Conservation (phyloP, 164 flowering plant genomes). For the Sextonia rubra region DNA sequence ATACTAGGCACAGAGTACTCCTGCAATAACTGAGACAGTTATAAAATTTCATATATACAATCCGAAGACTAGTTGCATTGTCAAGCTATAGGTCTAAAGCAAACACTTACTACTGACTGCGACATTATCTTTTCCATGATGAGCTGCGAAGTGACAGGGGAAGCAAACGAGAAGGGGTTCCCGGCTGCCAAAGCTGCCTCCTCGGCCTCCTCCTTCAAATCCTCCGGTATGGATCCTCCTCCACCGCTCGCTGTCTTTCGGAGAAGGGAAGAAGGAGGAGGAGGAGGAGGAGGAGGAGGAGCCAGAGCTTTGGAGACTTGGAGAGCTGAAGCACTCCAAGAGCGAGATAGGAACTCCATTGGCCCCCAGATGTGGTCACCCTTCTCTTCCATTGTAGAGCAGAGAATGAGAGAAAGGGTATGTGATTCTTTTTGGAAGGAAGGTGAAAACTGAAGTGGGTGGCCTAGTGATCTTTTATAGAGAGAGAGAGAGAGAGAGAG, state of each 20-base stretch:
- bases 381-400: conserved; percentile 13
- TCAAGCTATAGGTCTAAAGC: too few relatives aligned
- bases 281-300: conserved; percentile 18
- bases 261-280: too few relatives aligned
- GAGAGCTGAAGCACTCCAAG: conserved; percentile 84
- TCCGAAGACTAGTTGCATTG: too few relatives aligned
- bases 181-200: conserved; percentile 41
- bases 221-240: conserved; percentile 40
- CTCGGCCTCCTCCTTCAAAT: conserved; percentile 45
- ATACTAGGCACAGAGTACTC: too few relatives aligned
- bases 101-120: conserved; percentile 46
- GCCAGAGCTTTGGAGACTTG: conserved; percentile 74
- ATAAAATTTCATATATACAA: too few relatives aligned
- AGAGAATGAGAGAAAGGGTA: background rate
- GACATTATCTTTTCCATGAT: conserved; percentile 78
- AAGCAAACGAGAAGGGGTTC: conserved; percentile 69
- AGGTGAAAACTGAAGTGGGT: background rate
- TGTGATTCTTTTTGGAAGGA: background rate
- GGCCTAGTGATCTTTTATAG: too few relatives aligned
- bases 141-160: conserved; percentile 68
- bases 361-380: conserved; percentile 28
- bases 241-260: conserved; percentile 12
- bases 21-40: too few relatives aligned
- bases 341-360: conserved; percentile 95
- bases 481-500: conserved; percentile 1